These are phyloP conservation scores for Mucor circinelloides DNA, from an alignment of 371 early-diverging fungal species.

Conservation along the genomic window DNA sequence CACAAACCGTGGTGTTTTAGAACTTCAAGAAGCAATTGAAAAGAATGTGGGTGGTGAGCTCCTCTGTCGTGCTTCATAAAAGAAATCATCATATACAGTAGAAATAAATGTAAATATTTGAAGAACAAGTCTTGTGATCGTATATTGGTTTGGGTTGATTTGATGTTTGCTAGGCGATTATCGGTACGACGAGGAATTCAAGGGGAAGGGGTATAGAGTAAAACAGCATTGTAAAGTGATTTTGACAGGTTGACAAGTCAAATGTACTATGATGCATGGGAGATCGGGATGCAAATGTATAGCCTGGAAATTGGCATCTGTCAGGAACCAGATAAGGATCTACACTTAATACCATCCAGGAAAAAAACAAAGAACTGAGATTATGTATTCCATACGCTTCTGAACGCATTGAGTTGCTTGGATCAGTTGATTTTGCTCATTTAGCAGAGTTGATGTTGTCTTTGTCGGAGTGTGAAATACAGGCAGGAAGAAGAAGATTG, in stretches of 20 bases:
- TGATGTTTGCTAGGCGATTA: background rate
- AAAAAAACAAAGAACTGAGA: background rate
- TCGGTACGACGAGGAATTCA: background rate
- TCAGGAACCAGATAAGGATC: background rate
- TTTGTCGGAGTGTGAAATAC: too few species aligned
- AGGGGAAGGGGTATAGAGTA: background rate
- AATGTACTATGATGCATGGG: background rate
- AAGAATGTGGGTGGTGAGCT: slow-evolving; percentile 89
- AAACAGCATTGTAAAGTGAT: too few species aligned
- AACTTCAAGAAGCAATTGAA: slow-evolving; percentile 88
- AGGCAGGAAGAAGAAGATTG: too few species aligned
- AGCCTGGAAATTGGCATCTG: background rate
- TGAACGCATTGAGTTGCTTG: too few species aligned
- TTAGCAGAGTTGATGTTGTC: too few species aligned
- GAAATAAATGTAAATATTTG: slow-evolving; percentile 6
- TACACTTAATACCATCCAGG: background rate
- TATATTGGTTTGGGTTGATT: background rate
- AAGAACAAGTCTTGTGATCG: too few species aligned
- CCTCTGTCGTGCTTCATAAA: slow-evolving; percentile 71
- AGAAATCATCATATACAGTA: background rate
- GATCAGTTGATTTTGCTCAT: too few species aligned
- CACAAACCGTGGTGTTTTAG: slow-evolving; percentile 89
- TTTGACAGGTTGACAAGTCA: background rate
- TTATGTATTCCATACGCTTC: too few species aligned
- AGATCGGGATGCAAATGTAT: background rate